A percentile compares a stretch with the other conserved stretches of the same genome.
Evolutionary conservation across 2,329 filamentous ascomycete species (phyloP).

Genomic region (Dryadomyces sulphureus): DNA sequence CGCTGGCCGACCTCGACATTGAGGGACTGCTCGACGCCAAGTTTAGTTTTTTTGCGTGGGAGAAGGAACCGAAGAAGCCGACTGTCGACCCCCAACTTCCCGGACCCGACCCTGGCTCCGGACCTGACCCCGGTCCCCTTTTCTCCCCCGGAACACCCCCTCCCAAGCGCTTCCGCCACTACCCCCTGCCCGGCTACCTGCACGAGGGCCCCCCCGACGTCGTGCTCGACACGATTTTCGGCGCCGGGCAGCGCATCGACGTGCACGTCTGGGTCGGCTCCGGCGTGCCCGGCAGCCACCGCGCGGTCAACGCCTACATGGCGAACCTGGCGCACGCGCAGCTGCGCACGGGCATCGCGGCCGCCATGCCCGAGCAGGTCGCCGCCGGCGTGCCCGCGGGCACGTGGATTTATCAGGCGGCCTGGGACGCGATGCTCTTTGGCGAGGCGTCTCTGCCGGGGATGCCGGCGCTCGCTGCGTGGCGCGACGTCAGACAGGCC

Average conservation of each 20-base stretch:
- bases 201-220: conserved; percentile 5
- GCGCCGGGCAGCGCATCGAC: conserved; percentile 16
- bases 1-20: conserved; percentile 21
- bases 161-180: no score
- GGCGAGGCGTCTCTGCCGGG: no score
- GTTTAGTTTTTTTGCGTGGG: conserved; percentile 33
- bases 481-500: conserved; percentile 26
- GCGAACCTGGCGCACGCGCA: conserved; percentile 20
- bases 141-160: no score
- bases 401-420: conserved; percentile 31
- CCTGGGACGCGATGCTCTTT: conserved; percentile 36
- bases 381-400: conserved; percentile 31
- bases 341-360: conserved; percentile 24
- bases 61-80: no score
- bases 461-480: no score
- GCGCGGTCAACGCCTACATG: conserved; percentile 33
- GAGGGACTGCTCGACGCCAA: conserved; percentile 25
- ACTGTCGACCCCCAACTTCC: no score
- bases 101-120: no score
- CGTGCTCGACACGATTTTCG: conserved; percentile 3
- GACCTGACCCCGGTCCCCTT: no score
- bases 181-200: conserved; percentile 4
- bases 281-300: conserved; percentile 16
- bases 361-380: conserved; percentile 33
- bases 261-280: conserved; percentile 27